Percentiles rank a stretch among this genome's conserved stretches.
Conservation (phyloP, 139 green algal genomes). For the Volvox africanus region DNA sequence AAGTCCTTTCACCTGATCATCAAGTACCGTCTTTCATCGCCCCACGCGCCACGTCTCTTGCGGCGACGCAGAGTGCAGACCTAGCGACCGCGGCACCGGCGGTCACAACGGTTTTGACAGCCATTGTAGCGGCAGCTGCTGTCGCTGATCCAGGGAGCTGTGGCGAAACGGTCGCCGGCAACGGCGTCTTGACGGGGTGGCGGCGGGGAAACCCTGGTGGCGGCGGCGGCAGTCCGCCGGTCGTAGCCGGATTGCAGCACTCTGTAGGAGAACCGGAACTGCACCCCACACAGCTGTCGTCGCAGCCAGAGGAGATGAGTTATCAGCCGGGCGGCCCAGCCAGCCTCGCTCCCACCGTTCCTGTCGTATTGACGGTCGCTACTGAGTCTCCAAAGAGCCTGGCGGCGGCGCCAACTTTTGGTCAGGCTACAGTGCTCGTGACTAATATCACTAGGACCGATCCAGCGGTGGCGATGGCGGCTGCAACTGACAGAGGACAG, state of each 20-base stretch:
- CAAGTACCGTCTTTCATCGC: too few relatives aligned
- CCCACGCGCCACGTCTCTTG: not conserved
- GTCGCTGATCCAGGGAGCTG: not conserved
- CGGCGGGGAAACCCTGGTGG: too few relatives aligned
- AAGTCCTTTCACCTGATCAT: not conserved
- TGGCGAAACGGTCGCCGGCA: not conserved
- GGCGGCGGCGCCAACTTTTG: not conserved
- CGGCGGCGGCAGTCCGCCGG: not conserved
- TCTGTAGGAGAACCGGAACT: too few relatives aligned
- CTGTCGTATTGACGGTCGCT: not conserved
- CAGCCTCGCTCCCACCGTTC: slow-evolving; percentile 11
- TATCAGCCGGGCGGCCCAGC: not conserved
- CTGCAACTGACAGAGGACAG: too few relatives aligned
- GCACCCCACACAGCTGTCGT: too few relatives aligned
- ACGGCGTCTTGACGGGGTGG: too few relatives aligned
- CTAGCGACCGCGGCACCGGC: not conserved
- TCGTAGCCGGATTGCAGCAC: not conserved
- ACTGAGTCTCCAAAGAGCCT: not conserved
- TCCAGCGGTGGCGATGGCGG: too few relatives aligned
- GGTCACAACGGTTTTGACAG: not conserved
- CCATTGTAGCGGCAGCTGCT: not conserved
- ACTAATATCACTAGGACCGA: too few relatives aligned
- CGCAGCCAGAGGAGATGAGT: not conserved
- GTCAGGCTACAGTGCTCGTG: not conserved
- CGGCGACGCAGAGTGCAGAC: not conserved